Base-by-base conservation (phyloP, 176 grass and related monocot genomes). In the Carex littledalei region DNA sequence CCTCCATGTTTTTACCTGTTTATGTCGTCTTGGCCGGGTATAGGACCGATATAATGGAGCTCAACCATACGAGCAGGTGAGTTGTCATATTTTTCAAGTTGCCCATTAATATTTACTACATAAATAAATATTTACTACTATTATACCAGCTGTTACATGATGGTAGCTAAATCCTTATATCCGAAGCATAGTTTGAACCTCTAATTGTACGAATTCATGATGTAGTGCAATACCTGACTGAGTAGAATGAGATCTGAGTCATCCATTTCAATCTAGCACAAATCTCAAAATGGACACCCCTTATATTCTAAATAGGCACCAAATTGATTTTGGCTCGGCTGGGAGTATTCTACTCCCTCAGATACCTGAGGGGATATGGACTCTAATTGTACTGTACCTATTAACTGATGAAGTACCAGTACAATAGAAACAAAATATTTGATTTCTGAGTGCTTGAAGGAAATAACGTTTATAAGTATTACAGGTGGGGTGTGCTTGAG, bases 1-100 rank as follows among this genome's bases (percentile, higher is more conserved):
- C 86, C 61, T 85, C 85, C 52, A 49, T 97, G 20, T 97, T 94
- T 84, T 79, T 94, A 1, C 92, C 94, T 1, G 73, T 94, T 2
- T 97, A 92, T 83, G 84, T 89, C 43, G 90, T 88, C 69, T 84
- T 94, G 1, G 89, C 94, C 0, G 94, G 92, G 0, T 97, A 94
- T 81, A 86, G 94, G 54, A 90, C 90, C n/a, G 82, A 94, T 81
- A 69, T 97, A 8, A 49, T n/a, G 1, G 85, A 92, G 91, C 8
- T 94, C 10, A 52, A 75, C 57, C 35, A 9, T 15, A 18, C 81
- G 9, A 73, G 84, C 60, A 83, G 54, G 72, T 76, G 72, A 15
- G 47, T 54, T 76, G 18, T 72, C 68, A 47, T n/a, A 72, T 72
- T n/a, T 72, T 21, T 72, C 39, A 72, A 72, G 31, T 3, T 41